Percentiles rank a stretch among this genome's conserved stretches.
Conservation (phyloP, 805 yeast genomes). For the Pichia manshurica region DNA sequence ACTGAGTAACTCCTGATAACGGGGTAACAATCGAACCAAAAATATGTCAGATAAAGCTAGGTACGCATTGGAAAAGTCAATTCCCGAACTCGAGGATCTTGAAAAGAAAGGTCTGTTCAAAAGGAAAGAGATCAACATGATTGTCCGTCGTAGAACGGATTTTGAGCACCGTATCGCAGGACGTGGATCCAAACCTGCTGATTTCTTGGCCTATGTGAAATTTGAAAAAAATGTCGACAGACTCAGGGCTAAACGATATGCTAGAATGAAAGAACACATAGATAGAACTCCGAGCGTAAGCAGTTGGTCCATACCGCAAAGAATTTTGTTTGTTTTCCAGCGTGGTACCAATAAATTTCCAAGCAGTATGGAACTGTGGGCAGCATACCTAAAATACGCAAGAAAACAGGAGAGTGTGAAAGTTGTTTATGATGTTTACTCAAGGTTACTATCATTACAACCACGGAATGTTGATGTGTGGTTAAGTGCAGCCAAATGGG, state of each 20-base stretch:
- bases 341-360: slow-evolving; percentile 80
- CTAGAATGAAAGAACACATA: slow-evolving; percentile 51
- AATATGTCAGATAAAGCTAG: slow-evolving; percentile 39
- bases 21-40: no score
- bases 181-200: slow-evolving; percentile 72
- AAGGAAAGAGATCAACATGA: slow-evolving; percentile 71
- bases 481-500: slow-evolving; percentile 93
- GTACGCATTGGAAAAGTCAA: slow-evolving; percentile 58
- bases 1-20: no score
- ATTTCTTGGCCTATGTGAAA: slow-evolving; percentile 70
- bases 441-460: slow-evolving; percentile 73
- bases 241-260: slow-evolving; percentile 65
- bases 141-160: slow-evolving; percentile 91
- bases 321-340: slow-evolving; percentile 77
- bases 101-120: slow-evolving; percentile 75
- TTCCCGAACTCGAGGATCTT: slow-evolving; percentile 89
- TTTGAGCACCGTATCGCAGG: slow-evolving; percentile 87
- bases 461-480: slow-evolving; percentile 89
- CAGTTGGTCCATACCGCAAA: slow-evolving; percentile 81
- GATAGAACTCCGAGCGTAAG: slow-evolving; percentile 62
- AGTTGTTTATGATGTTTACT: slow-evolving; percentile 69
- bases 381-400: slow-evolving; percentile 62
- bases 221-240: slow-evolving; percentile 78
- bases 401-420: slow-evolving; percentile 63
- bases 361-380: slow-evolving; percentile 73